Evolutionary conservation across 2,329 filamentous ascomycete genomes (phyloP).

Genomic region (Fusarium sp.): DNA sequence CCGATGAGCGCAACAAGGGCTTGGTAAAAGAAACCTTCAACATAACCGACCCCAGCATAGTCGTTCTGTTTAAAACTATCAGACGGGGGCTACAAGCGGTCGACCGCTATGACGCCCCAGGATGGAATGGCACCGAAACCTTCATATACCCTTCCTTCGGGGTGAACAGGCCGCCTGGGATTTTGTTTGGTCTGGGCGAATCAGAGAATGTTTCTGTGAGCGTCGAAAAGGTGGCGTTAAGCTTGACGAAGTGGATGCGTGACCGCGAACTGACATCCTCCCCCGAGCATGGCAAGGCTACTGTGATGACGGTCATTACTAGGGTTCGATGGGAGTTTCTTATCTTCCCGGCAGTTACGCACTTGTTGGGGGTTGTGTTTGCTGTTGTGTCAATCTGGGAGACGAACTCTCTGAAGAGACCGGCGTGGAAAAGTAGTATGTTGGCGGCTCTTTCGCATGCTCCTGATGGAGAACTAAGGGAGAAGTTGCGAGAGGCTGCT

Average conservation of each 20-base stretch:
- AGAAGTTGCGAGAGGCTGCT: not conserved
- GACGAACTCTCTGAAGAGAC: not conserved
- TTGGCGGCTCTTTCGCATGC: not conserved
- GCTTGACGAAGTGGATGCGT: slow-evolving; percentile 25
- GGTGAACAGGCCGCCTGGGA: accelerated
- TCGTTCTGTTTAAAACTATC: not conserved
- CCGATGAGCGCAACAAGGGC: not conserved
- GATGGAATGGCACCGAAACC: too few relatives aligned
- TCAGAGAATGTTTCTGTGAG: not conserved
- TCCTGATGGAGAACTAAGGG: not conserved
- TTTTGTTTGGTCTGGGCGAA: not conserved
- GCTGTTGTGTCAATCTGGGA: not conserved
- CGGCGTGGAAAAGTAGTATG: not conserved
- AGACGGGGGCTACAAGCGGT: not conserved
- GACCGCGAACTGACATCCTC: not conserved
- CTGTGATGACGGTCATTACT: not conserved
- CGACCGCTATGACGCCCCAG: too few relatives aligned
- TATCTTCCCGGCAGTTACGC: not conserved
- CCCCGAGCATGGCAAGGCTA: not conserved
- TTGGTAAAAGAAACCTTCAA: not conserved
- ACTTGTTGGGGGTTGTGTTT: not conserved
- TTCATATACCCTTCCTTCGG: slow-evolving; percentile 2
- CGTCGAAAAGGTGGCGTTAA: slow-evolving; percentile 2
- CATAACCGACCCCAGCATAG: slow-evolving; percentile 7
- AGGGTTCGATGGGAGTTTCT: not conserved